Base-by-base conservation (phyloP, 2,329 filamentous ascomycete species). In the Aspergillus felis region DNA sequence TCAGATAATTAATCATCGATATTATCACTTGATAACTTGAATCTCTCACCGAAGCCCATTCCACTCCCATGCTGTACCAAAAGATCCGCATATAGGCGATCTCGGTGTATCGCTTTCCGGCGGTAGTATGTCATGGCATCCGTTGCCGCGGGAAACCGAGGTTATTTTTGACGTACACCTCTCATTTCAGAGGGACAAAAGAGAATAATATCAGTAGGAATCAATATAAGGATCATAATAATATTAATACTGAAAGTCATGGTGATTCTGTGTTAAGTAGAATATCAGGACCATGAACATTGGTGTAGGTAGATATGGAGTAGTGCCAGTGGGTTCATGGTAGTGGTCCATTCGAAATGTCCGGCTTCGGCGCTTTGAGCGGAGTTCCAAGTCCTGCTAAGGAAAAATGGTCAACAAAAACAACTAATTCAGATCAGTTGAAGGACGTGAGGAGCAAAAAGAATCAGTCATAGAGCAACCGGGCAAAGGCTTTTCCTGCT, bases 341-440 rank as follows among this genome's bases (percentile, higher is more conserved):
- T n/a, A 47, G 22, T 28, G 25, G 48, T 50, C 28, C 17, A 24
- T 58, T 59, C 63, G 60, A 62, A 58, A 62, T 59, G 32, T 65
- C 63, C 64, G 67, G 66, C 68, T 69, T 70, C 68, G 68, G 68
- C 68, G 66, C 50, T 65, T 61, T 50, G 53, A 48, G 51, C 59
- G 50, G 48, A 47, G 44, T 42, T 28, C n/a, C 47, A 55, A 56
- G 49, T 53, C 17, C n/a, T 44, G 44, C 52, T 55, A 29, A 53
- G 51, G 42, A 59, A 32, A 42, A 44, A 27, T 47, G 49, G 56
- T 47, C 20, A 47, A 47, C 10, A 46, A 46, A n/a, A 46, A 22
- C 42, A 46, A 24, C 22, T 10, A 46, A 46, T 10, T 46, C n/a
- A 64, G 59, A 58, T 57, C 35, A 53, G 44, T 53, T 29, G 52